Base-by-base conservation (phyloP, 805 yeast genomes). In the Candida glaebosa region DNA sequence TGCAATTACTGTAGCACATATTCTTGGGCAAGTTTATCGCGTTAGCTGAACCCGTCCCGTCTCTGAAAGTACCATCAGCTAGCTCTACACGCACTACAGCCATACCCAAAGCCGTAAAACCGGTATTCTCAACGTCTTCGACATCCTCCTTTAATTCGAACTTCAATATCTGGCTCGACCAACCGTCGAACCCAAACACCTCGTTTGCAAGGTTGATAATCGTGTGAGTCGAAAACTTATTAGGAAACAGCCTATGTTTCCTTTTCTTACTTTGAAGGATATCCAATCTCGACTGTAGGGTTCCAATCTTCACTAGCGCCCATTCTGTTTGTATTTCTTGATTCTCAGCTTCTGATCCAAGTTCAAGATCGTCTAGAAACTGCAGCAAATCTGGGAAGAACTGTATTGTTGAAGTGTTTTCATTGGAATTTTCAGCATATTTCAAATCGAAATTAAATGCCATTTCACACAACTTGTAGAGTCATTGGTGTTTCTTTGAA, bases 171-270 rank as follows among this genome's bases (percentile, higher is more conserved):
- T 67, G 67, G 24, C 75, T 63, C 5, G 71, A 66, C 84, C 84
- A 79, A 6, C 84, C 84, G 45, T 76, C 66, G 51, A 61, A 75
- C 0, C 83, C 84, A 57, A 77, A 79, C 0, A 70, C 57, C 30
- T 72, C 76, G 44, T 79, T 79, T 1, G 80, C 78, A 42, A 70
- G 54, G 10, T 57, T 56, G 5, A 72, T 51, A 3, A 75, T 51
- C 16, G 47, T 44, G 31, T 40, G 31, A 15, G 40, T 30, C 20
- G 46, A 44, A 33, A 42, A 39, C n/a, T 34, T 42, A 30, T 14
- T 31, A 38, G 30, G 9, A 12, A 17, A 33, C 9, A n/a, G 9
- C n/a, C 16, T 10, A 6, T 28, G 5, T 28, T 28, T 28, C 16
- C 31, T 28, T 20, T 36, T 30, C 10, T 14, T 14, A 20, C 41